These are phyloP conservation scores for Mallotus repandus DNA, from an alignment of 441 rosid species.

Conservation along the genomic window DNA sequence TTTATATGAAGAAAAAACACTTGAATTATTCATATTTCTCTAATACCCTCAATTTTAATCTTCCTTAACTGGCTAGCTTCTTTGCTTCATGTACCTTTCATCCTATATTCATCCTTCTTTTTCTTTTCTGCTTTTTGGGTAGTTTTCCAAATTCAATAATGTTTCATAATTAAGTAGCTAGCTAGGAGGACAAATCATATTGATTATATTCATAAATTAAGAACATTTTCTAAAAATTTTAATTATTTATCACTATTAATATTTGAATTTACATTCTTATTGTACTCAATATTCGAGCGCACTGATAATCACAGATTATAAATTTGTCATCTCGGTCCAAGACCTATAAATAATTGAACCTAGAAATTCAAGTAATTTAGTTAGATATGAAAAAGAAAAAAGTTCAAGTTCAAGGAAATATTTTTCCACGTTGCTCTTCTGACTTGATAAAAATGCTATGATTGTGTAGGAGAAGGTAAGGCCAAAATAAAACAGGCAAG, in stretches of 20 bases:
- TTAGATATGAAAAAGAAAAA: neutral
- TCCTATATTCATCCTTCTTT: slow-evolving; percentile 9
- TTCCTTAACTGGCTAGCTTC: slow-evolving; percentile 10
- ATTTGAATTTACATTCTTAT: too few species aligned
- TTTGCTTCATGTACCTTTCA: slow-evolving; percentile 3
- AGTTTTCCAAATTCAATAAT: slow-evolving; percentile 21
- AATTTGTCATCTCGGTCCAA: neutral
- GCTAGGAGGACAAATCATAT: slow-evolving; percentile 5
- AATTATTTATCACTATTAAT: too few species aligned
- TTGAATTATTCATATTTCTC: neutral
- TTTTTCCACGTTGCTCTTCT: neutral
- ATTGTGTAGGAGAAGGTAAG: slow-evolving; percentile 2
- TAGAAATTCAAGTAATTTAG: neutral
- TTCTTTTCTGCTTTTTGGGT: slow-evolving; percentile 21
- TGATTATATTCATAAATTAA: slow-evolving; percentile 3
- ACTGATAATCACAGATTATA: neutral
- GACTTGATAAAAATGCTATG: slow-evolving; percentile 3
- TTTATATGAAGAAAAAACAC: slow-evolving; percentile 7
- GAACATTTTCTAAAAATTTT: too few species aligned
- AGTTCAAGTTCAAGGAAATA: neutral
- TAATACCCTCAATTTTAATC: neutral
- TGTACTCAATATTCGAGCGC: too few species aligned
- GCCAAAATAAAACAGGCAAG: slow-evolving; percentile 11
- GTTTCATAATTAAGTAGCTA: slow-evolving; percentile 11
- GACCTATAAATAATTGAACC: too few species aligned